Evolutionary conservation across 1,284 basidiomycete species (phyloP), one percentile per base, ranked within the genome.

Genomic region (Heterobasidion annosum): DNA sequence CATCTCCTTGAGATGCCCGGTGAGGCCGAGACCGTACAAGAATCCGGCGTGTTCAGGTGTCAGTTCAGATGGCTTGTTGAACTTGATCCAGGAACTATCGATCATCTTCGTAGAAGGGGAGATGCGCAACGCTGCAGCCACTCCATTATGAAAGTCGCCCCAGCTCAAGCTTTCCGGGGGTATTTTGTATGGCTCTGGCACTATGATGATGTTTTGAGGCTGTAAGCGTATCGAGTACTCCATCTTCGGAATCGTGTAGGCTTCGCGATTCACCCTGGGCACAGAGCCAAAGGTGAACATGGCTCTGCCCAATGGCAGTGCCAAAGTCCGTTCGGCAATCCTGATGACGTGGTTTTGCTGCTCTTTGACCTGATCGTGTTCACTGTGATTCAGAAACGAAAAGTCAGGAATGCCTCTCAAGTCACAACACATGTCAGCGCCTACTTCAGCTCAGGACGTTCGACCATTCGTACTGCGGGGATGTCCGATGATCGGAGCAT

Each of bases 101-200:
- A 94, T 81, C 16, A 83, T 83, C 52, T 76, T 73, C n/a, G 86
- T 81, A n/a, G 83, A 79, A 0, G 88, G 82, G 0, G 88, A 83
- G 52, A 94, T 84, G 4, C 90, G 83, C 54, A 99, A 70, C 1
- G 89, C 96, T 1, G 93, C 89, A 1, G 94, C 91, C 0, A 97
- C 95, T 15, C 97, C 97, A 59, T 97, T 96, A 70, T 99, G 95
- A 69, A 99, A 99, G 57, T 94, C 90, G 15, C 93, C 93, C 97
- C 96, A 99, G 55, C 81, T 83, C 8, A 83, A 70, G 42, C 83
- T 85, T 46, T 96, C 94, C 3, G 67, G 61, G 4, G 79, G 73
- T 54, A 90, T 78, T 65, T 84, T 88, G 43, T 82, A 82, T 32
- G 70, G 61, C 57, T 91, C 88, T 0, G 85, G 81, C 2, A 76